Evolutionary conservation across 306 rosid genomes (phyloP).

Genomic region (Rosa persica): DNA sequence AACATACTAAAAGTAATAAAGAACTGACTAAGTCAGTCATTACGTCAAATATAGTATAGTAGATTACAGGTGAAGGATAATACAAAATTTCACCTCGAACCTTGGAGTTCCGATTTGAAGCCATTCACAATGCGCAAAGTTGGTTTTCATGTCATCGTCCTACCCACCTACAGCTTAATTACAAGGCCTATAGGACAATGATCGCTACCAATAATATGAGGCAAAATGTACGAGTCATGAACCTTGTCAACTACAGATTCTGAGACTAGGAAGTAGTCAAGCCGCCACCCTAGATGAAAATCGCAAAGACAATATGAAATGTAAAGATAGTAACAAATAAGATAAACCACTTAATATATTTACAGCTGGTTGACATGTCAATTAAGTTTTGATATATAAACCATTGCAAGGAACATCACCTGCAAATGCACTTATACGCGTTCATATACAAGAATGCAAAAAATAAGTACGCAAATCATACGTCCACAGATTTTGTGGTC

Average conservation of each 20-base stretch:
- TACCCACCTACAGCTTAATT: slow-evolving; percentile 49
- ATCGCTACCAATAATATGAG: slow-evolving; percentile 84
- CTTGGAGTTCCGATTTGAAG: not conserved
- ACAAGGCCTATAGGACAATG: slow-evolving; percentile 89
- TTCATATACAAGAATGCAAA: not conserved
- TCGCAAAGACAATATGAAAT: slow-evolving; percentile 16
- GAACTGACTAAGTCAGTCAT: not conserved
- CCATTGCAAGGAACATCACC: not conserved
- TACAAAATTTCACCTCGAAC: not conserved
- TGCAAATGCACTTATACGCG: not conserved
- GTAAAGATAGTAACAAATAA: not conserved
- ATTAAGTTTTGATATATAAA: not conserved
- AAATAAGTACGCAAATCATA: not conserved
- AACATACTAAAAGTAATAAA: not conserved
- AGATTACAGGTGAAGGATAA: not conserved
- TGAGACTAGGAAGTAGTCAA: slow-evolving; percentile 92
- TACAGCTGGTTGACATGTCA: not conserved
- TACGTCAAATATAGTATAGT: not conserved
- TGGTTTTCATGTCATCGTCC: not conserved
- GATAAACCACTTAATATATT: not conserved
- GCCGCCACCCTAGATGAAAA: slow-evolving; percentile 82
- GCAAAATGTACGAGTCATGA: slow-evolving; percentile 83
- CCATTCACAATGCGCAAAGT: not conserved
- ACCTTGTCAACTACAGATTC: slow-evolving; percentile 73
- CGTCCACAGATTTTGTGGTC: not conserved